These are phyloP conservation scores for Pelargonium fulgidum DNA, from an alignment of 441 rosid species.

Conservation along the genomic window DNA sequence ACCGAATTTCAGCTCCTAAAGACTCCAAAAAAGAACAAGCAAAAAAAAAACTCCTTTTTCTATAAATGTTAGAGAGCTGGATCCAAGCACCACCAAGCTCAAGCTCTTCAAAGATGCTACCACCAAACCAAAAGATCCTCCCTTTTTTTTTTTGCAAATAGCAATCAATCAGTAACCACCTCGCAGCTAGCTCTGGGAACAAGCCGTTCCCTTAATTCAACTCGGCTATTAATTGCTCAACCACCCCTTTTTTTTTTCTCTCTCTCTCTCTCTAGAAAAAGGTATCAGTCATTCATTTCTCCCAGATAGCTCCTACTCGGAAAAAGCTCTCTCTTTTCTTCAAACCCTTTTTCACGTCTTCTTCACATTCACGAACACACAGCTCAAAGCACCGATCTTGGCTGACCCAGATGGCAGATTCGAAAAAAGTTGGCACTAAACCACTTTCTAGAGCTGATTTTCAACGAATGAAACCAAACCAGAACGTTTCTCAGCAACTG, in stretches of 20 bases:
- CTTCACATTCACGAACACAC: neutral
- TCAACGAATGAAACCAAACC: conserved; percentile 2
- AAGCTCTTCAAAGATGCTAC: neutral
- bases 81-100: conserved; percentile 4
- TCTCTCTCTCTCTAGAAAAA: conserved; percentile 1
- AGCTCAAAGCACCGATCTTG: conserved; percentile 7
- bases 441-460: neutral
- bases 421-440: neutral
- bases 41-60: neutral
- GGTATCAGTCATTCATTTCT: neutral
- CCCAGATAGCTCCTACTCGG: neutral
- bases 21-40: neutral
- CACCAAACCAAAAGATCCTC: neutral
- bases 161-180: neutral
- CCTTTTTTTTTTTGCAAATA: neutral
- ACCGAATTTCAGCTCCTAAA: neutral
- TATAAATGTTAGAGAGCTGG: neutral
- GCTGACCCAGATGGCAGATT: conserved; percentile 3
- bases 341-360: neutral
- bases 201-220: conserved; percentile 5
- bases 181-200: conserved; percentile 3
- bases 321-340: neutral
- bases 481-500: neutral
- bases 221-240: neutral
- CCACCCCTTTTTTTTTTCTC: neutral